phyloP scores from a whole-genome alignment of 768 basidiomycete genomes.

The Calocera cornea region DNA sequence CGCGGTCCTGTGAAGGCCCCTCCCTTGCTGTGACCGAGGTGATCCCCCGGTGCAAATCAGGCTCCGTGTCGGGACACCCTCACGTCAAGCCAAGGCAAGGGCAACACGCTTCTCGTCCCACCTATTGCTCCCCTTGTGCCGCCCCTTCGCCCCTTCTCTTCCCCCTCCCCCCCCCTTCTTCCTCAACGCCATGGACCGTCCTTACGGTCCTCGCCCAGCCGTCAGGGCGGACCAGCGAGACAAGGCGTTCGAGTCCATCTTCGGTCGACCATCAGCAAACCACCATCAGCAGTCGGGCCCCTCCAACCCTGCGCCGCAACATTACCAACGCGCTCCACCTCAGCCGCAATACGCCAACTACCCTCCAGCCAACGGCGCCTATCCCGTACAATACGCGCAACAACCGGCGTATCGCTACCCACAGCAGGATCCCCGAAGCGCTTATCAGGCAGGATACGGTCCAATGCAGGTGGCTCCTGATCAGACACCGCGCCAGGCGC shows the following conservation, averaged over 20 bases:
- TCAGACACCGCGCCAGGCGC: not conserved
- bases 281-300: constrained; percentile 31
- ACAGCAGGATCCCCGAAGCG: constrained; percentile 13
- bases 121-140: constrained; percentile 1
- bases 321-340: constrained; percentile 25
- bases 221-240: constrained; percentile 42
- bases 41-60: not conserved
- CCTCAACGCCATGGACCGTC: constrained; percentile 33
- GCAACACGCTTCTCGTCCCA: not conserved
- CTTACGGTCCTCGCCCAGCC: constrained; percentile 42
- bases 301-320: constrained; percentile 18
- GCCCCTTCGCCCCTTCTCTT: not conserved
- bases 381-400: constrained; percentile 15
- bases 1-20: not conserved
- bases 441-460: constrained; percentile 22
- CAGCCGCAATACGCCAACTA: constrained; percentile 11
- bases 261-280: constrained; percentile 54
- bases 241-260: constrained; percentile 77
- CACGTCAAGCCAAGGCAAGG: constrained; percentile 3
- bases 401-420: constrained; percentile 16
- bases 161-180: not conserved
- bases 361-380: constrained; percentile 25
- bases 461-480: not conserved
- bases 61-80: not conserved
- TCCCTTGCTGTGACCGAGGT: not conserved